These are phyloP conservation scores for Colletotrichum coccodes DNA, from an alignment of 2,329 filamentous ascomycete species.

Conservation along the genomic window DNA sequence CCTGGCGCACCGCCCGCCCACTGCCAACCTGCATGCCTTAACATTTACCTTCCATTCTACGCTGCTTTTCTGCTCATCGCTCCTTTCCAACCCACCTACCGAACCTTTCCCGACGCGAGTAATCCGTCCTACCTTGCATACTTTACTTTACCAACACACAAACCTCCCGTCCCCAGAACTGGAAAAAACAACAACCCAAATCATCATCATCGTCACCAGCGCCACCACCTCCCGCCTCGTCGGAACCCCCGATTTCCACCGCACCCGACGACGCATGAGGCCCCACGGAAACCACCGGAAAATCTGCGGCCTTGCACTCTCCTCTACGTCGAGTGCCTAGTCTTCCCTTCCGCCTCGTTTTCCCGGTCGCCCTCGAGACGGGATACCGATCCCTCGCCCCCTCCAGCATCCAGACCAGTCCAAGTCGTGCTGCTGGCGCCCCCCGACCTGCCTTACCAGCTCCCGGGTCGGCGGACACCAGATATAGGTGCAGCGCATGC, in stretches of 20 bases:
- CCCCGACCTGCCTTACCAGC: slow-evolving; percentile 42
- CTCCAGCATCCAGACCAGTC: slow-evolving; percentile 30
- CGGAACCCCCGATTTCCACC: background rate
- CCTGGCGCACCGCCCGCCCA: background rate
- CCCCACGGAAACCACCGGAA: slow-evolving; percentile 14
- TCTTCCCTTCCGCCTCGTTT: slow-evolving; percentile 27
- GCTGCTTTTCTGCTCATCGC: background rate
- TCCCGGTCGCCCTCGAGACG: slow-evolving; percentile 34
- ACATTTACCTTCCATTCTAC: background rate
- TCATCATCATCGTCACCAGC: background rate
- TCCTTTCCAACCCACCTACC: slow-evolving; percentile 4
- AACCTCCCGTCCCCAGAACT: slow-evolving; percentile 7
- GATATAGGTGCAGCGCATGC: slow-evolving; percentile 61
- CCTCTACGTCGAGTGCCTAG: slow-evolving; percentile 29
- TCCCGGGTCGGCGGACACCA: slow-evolving; percentile 48
- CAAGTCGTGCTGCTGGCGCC: slow-evolving; percentile 46
- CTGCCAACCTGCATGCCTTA: background rate
- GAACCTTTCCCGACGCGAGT: slow-evolving; percentile 19
- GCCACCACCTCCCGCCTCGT: background rate
- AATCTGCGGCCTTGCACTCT: slow-evolving; percentile 20
- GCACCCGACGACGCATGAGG: slow-evolving; percentile 26
- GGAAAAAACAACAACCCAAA: slow-evolving; percentile 23
- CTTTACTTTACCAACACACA: slow-evolving; percentile 8
- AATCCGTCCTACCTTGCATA: slow-evolving; percentile 1
- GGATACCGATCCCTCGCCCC: background rate